phyloP scores from a whole-genome alignment of 2,329 filamentous ascomycete species.

The Drechslerella dactyloides region DNA sequence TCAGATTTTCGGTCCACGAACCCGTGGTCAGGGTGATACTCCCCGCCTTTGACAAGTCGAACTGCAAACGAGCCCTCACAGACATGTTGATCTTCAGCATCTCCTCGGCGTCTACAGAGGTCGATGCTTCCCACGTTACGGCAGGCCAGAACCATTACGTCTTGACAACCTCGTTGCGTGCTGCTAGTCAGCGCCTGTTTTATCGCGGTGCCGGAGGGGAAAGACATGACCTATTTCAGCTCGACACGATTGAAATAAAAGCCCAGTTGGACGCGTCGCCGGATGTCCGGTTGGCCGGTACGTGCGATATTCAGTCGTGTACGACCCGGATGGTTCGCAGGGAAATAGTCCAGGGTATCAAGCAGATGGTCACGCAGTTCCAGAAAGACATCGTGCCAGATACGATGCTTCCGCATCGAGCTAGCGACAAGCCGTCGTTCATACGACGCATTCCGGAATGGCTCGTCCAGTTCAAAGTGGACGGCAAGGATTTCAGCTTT shows the following conservation, averaged over 20 bases:
- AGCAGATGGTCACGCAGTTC: conserved; percentile 86
- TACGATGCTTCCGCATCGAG: conserved; percentile 62
- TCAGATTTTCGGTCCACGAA: conserved; percentile 96
- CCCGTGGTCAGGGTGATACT: conserved; percentile 89
- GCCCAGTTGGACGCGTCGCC: conserved; percentile 82
- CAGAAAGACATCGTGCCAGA: conserved; percentile 72
- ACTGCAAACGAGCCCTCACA: conserved; percentile 74
- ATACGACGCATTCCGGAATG: conserved; percentile 80
- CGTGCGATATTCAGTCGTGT: conserved; percentile 82
- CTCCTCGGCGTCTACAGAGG: conserved; percentile 88
- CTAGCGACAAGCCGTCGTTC: conserved; percentile 68
- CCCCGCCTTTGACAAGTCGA: conserved; percentile 71
- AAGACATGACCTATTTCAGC: conserved; percentile 84
- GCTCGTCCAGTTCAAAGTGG: conserved; percentile 81
- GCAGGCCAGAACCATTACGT: conserved; percentile 86
- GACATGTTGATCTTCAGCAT: conserved; percentile 94
- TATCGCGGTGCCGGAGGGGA: conserved; percentile 86
- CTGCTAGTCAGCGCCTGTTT: conserved; percentile 87
- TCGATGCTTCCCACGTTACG: conserved; percentile 92
- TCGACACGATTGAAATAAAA: conserved; percentile 86
- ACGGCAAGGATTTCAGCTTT: conserved; percentile 85
- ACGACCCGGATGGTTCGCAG: conserved; percentile 86
- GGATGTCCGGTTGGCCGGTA: conserved; percentile 80
- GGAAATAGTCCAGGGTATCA: conserved; percentile 89
- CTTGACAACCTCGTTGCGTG: conserved; percentile 77